phyloP scores from a whole-genome alignment of 2,329 filamentous ascomycete species.

The Diaporthe destruens region DNA sequence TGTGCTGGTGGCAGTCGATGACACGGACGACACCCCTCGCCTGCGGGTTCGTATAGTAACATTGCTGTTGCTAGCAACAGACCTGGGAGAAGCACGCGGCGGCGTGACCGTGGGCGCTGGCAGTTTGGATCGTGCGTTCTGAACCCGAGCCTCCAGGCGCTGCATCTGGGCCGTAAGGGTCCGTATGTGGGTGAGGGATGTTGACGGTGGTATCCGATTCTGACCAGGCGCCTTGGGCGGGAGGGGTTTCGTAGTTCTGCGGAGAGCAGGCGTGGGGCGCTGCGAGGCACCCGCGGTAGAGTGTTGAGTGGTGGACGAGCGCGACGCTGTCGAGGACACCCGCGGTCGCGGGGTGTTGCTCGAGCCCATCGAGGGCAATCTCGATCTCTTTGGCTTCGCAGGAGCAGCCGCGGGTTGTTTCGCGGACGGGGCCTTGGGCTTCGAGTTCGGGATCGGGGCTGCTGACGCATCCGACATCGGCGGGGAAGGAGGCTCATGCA shows the following conservation, averaged over 20 bases:
- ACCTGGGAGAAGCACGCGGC: conserved; percentile 82
- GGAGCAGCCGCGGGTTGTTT: conserved; percentile 56
- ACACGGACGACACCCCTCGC: conserved; percentile 71
- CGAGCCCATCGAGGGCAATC: conserved; percentile 67
- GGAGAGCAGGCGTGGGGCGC: conserved; percentile 54
- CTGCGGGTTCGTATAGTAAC: conserved; percentile 78
- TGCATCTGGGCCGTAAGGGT: conserved; percentile 97
- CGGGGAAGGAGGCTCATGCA: conserved; percentile 90
- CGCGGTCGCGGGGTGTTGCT: conserved; percentile 68
- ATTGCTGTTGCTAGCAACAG: conserved; percentile 53
- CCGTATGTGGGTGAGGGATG: conserved; percentile 91
- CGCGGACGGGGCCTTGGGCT: conserved; percentile 54
- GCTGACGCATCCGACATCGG: conserved; percentile 89
- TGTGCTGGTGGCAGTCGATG: conserved; percentile 58
- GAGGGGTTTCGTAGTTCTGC: conserved; percentile 62
- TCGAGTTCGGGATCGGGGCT: conserved; percentile 65
- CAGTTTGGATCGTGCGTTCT: conserved; percentile 90
- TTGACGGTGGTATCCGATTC: conserved; percentile 65
- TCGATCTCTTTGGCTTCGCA: conserved; percentile 58
- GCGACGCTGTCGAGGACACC: conserved; percentile 52
- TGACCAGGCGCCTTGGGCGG: conserved; percentile 59
- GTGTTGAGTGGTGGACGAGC: conserved; percentile 52
- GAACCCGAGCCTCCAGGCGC: conserved; percentile 91
- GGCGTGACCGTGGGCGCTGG: conserved; percentile 84
- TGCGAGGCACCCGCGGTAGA: conserved; percentile 62